phyloP scores from a whole-genome alignment of 306 rosid genomes.

The Castanospermum australe region DNA sequence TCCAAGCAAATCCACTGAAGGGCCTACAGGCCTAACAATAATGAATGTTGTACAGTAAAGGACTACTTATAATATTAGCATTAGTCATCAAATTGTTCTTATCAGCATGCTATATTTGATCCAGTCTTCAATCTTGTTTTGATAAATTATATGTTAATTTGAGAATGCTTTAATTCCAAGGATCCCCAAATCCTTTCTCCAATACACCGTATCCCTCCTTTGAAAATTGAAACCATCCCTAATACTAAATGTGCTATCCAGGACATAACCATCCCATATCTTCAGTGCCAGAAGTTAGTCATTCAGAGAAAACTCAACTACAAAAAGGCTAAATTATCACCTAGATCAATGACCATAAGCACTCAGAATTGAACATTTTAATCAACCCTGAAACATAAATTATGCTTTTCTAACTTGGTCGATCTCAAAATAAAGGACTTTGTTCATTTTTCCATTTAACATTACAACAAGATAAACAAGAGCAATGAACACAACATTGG shows the following conservation, averaged over 20 bases:
- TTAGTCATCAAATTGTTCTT: background rate
- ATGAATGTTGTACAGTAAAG: background rate
- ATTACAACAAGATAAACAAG: conserved; percentile 20
- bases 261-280: background rate
- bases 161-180: background rate
- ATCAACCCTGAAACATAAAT: background rate
- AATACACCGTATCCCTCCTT: background rate
- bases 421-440: background rate
- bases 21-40: background rate
- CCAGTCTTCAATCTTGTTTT: background rate
- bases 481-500: conserved; percentile 15
- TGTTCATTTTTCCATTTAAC: conserved; percentile 17
- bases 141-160: background rate
- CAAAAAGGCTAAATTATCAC: background rate
- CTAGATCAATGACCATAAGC: background rate
- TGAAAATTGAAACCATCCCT: background rate
- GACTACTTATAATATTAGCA: conserved; percentile 7
- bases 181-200: background rate
- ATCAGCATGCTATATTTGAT: background rate
- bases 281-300: background rate
- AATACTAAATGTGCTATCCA: background rate
- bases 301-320: background rate
- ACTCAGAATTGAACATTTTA: background rate
- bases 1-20: background rate
- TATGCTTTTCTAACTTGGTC: background rate